phyloP scores from a whole-genome alignment of 805 yeast genomes.

The Candida maltosa region DNA sequence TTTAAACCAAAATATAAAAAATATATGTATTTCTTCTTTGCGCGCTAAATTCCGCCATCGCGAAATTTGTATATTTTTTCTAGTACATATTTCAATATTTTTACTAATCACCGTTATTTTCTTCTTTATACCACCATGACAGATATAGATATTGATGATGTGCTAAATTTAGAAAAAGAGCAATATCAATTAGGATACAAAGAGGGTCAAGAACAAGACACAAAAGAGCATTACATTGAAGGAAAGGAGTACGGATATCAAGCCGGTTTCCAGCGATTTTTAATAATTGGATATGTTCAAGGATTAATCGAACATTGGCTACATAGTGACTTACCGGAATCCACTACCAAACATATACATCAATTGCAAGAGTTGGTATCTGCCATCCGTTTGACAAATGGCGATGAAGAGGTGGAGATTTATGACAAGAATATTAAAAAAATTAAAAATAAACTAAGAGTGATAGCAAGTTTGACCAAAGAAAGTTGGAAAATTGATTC shows the following conservation, averaged over 20 bases:
- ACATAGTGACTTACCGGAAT: constrained; percentile 15
- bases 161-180: constrained; percentile 58
- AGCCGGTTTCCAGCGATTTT: constrained; percentile 68
- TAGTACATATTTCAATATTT: too few species aligned
- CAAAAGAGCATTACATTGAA: constrained; percentile 58
- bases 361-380: constrained; percentile 28
- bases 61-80: too few species aligned
- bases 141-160: constrained; percentile 42
- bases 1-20: background rate
- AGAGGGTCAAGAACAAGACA: constrained; percentile 67
- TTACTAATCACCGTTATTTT: too few species aligned
- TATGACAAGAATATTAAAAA: constrained; percentile 51
- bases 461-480: constrained; percentile 36
- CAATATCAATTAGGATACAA: constrained; percentile 64
- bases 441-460: constrained; percentile 61
- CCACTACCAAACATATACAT: constrained; percentile 16
- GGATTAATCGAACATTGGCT: constrained; percentile 47
- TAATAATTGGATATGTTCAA: constrained; percentile 66
- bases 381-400: constrained; percentile 34
- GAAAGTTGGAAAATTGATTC: constrained; percentile 26
- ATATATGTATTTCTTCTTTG: background rate
- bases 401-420: constrained; percentile 52
- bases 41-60: too few species aligned
- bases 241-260: constrained; percentile 85
- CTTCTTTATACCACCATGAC: too few species aligned